These are phyloP conservation scores for Multifurca ochricompacta DNA, from an alignment of 768 basidiomycete genomes.

Conservation along the genomic window DNA sequence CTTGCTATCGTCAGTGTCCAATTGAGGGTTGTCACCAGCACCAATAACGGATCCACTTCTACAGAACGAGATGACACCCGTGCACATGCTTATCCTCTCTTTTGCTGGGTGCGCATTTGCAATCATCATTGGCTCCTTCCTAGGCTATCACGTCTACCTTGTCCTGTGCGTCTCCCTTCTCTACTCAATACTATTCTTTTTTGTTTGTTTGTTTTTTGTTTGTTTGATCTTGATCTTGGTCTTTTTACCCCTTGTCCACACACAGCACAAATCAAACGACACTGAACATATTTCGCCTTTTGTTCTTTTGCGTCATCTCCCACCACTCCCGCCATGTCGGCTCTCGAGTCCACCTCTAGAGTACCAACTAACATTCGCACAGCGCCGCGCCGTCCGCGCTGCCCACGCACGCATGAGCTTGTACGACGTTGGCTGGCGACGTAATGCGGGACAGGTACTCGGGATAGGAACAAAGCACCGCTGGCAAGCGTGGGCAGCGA, in stretches of 20 bases:
- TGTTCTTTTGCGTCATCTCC: conserved; percentile 61
- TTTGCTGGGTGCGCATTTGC: conserved; percentile 51
- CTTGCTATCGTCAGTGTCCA: conserved; percentile 46
- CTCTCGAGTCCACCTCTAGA: conserved; percentile 67
- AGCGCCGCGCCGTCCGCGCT: conserved; percentile 56
- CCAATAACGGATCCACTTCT: not conserved
- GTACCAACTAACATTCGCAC: conserved; percentile 56
- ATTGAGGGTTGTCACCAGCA: not conserved
- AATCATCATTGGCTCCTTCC: conserved; percentile 68
- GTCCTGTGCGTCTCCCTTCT: conserved; percentile 45
- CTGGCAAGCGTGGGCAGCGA: conserved; percentile 43
- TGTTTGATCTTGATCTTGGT: too few relatives aligned
- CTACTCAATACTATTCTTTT: not conserved
- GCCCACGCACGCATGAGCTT: conserved; percentile 53
- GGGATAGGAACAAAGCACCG: conserved; percentile 38
- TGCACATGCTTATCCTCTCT: conserved; percentile 64
- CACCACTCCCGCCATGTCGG: conserved; percentile 47
- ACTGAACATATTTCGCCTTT: conserved; percentile 71
- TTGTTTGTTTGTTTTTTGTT: not conserved
- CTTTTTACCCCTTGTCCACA: not conserved
- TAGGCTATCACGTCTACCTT: conserved; percentile 69
- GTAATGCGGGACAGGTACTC: conserved; percentile 63
- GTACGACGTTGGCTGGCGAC: conserved; percentile 69
- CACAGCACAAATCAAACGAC: conserved; percentile 82
- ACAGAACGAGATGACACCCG: conserved; percentile 56